Conservation (phyloP, 1,139 yeast species). For the Candida tetrigidarum region DNA sequence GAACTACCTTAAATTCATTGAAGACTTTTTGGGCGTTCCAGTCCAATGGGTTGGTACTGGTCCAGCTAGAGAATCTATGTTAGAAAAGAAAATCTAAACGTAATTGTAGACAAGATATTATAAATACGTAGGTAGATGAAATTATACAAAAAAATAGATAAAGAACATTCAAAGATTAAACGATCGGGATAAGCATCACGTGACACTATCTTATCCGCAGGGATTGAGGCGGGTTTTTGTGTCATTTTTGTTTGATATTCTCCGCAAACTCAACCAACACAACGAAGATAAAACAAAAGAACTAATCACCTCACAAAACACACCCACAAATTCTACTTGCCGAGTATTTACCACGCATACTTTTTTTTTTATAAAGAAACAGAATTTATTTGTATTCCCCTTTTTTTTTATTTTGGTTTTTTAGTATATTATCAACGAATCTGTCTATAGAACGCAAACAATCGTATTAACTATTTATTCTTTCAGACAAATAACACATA, state of each 20-base stretch:
- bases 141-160: too few relatives aligned
- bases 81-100: constrained; percentile 40
- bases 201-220: too few relatives aligned
- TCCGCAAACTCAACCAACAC: too few relatives aligned
- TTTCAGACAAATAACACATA: not conserved
- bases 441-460: too few relatives aligned
- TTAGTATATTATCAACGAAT: not conserved
- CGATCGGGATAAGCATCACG: too few relatives aligned
- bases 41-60: constrained; percentile 99
- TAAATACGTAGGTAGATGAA: too few relatives aligned
- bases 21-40: constrained; percentile 81
- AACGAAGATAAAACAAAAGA: too few relatives aligned
- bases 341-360: constrained; percentile 1
- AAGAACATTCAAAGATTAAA: not conserved
- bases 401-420: not conserved
- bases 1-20: constrained; percentile 81
- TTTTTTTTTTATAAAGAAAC: not conserved
- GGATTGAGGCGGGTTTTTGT: not conserved
- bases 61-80: constrained; percentile 91
- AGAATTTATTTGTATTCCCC: too few relatives aligned
- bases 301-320: constrained; percentile 3
- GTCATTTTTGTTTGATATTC: constrained; percentile 5
- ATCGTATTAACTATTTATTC: not conserved
- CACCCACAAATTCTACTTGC: not conserved
- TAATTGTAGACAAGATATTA: too few relatives aligned